Evolutionary conservation across 2,329 filamentous ascomycete genomes (phyloP), one percentile per base, ranked within the genome.

Genomic region (Scedosporium boydii): DNA sequence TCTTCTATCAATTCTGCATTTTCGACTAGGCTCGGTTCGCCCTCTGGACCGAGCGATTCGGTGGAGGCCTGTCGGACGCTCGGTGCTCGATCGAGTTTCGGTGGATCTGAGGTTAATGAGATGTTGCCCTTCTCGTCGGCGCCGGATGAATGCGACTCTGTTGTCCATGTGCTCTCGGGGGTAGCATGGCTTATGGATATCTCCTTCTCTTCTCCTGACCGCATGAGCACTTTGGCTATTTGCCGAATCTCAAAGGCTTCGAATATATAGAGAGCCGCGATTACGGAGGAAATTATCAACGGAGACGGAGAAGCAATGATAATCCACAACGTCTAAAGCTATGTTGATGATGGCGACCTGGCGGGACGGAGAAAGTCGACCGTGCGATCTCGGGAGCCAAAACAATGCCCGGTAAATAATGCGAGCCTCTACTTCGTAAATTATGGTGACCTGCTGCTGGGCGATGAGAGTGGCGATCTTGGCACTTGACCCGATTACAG

Each of bases 1-100:
- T 71, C 41, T 21, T 58, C 34, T 16, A 51, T 46, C 6, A 14
- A 4, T 4, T 48, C n/a, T 12, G 26, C n/a, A 3, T 21, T 21
- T 14, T 55, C 26, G 42, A 16, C 51, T 4, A 16, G 16, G 14
- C 4, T n/a, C 29, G 60, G 44, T 4, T 7, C 16, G 44, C 6
- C 21, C 2, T 26, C 44, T 60, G 58, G 21, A 14, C 14, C 16
- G 29, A 27, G 42, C 14, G 42, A 46, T 18, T 46, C 42, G 7
- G 18, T 46, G 16, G 42, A 46, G 2, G 42, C 42, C 14, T 9
- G 18, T 14, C 42, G 42, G 18, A 16, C 18, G 42, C 42, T 46
- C 12, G 14, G 42, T 3, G 6, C 14, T 16, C 16, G 42, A 16
- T 46, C 42, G 42, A 18, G 14, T 18, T 46, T 46, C 16, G 42